phyloP scores from a whole-genome alignment of 1,139 yeast species.

The Maudiozyma humilis region DNA sequence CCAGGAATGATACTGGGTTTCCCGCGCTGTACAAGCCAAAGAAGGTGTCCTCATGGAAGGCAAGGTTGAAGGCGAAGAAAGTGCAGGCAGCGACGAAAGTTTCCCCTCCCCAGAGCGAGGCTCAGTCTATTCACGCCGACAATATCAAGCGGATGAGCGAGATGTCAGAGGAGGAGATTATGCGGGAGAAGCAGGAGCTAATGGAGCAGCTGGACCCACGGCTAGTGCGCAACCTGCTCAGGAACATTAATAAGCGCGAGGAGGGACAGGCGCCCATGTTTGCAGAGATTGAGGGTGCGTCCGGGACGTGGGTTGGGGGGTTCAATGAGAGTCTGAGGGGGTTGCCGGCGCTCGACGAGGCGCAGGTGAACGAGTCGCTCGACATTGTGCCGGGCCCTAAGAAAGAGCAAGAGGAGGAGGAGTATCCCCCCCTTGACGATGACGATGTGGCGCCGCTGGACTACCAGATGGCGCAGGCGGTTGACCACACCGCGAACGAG shows the following conservation, averaged over 20 bases:
- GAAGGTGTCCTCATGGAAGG: conserved; percentile 36
- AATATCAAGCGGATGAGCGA: conserved; percentile 53
- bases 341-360: conserved; percentile 27
- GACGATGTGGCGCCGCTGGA: conserved; percentile 41
- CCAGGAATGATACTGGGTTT: conserved; percentile 34
- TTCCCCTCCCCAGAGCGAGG: conserved; percentile 41
- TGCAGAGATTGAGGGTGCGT: conserved; percentile 52
- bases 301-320: conserved; percentile 71
- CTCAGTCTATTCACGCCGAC: conserved; percentile 69
- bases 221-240: conserved; percentile 48
- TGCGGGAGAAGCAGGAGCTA: conserved; percentile 58
- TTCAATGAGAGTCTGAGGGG: conserved; percentile 35
- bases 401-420: conserved; percentile 13
- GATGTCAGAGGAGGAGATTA: conserved; percentile 63
- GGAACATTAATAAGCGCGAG: conserved; percentile 37
- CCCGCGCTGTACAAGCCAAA: conserved; percentile 35
- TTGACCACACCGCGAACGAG: conserved; percentile 38
- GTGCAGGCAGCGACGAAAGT: conserved; percentile 18
- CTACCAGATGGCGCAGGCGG: conserved; percentile 35
- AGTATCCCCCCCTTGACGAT: conserved; percentile 31
- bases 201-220: conserved; percentile 60
- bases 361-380: conserved; percentile 32
- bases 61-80: conserved; percentile 32
- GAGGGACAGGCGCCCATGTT: conserved; percentile 26
- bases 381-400: too few relatives aligned